These are phyloP conservation scores for Globisporangium middletonii DNA, from an alignment of 352 stramenopile species.

Conservation along the genomic window DNA sequence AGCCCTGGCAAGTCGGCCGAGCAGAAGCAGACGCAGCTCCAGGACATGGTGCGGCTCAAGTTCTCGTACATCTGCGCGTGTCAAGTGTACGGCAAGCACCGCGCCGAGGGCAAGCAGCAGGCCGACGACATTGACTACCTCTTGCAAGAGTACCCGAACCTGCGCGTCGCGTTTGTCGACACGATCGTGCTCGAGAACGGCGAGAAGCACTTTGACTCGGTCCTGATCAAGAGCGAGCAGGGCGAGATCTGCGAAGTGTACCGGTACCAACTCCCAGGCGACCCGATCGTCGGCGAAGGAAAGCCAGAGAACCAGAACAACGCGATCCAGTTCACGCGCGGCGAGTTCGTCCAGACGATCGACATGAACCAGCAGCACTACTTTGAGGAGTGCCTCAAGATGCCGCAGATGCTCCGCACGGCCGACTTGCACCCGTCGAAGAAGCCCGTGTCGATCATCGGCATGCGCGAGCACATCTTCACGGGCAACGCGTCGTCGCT, in stretches of 20 bases:
- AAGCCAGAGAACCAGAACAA: conserved; percentile 89
- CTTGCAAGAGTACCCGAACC: conserved; percentile 71
- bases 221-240: conserved; percentile 77
- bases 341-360: conserved; percentile 85
- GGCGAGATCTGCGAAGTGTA: conserved; percentile 78
- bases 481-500: conserved; percentile 79
- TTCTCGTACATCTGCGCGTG: conserved; percentile 85
- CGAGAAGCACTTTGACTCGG: conserved; percentile 53
- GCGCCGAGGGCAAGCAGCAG: conserved; percentile 52
- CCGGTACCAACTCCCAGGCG: conserved; percentile 70
- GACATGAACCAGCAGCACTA: conserved; percentile 89
- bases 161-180: conserved; percentile 84
- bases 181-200: conserved; percentile 31
- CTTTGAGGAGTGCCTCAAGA: conserved; percentile 85
- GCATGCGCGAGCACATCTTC: conserved; percentile 87
- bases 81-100: conserved; percentile 81
- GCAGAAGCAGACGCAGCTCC: conserved; percentile 71
- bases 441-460: conserved; percentile 75
- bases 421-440: conserved; percentile 61
- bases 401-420: conserved; percentile 72
- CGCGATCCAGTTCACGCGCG: conserved; percentile 66
- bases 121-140: conserved; percentile 82
- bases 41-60: conserved; percentile 84
- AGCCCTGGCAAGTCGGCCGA: conserved; percentile 53
- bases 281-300: conserved; percentile 76